These are phyloP conservation scores for Paramecium caudatum DNA, from an alignment of 73 alveolate genomes.

Conservation along the genomic window DNA sequence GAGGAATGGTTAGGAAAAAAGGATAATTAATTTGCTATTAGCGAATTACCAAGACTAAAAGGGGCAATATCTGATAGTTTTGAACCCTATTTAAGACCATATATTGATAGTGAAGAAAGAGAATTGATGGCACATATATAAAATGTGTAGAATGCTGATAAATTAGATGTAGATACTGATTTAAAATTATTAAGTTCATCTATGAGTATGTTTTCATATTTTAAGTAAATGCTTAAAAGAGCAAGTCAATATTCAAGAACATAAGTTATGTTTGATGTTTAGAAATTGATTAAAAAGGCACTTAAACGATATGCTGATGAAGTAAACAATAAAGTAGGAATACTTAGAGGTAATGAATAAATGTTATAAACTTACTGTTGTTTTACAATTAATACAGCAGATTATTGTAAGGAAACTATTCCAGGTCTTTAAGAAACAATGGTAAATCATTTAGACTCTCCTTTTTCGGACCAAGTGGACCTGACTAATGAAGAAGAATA, in stretches of 20 bases:
- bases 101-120: constrained; percentile 49
- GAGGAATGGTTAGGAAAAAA: constrained; percentile 27
- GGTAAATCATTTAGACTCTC: constrained; percentile 48
- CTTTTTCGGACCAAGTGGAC: constrained; percentile 68
- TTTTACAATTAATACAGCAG: constrained; percentile 66
- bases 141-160: constrained; percentile 12
- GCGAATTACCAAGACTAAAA: constrained; percentile 62
- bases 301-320: constrained; percentile 10
- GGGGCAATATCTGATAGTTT: constrained; percentile 69
- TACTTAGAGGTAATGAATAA: constrained; percentile 43
- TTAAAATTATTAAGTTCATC: constrained; percentile 65
- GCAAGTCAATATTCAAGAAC: constrained; percentile 65
- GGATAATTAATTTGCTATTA: background rate
- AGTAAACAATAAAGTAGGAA: background rate
- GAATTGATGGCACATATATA: constrained; percentile 24
- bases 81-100: constrained; percentile 73
- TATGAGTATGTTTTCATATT: constrained; percentile 17
- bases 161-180: constrained; percentile 32
- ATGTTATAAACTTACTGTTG: constrained; percentile 20
- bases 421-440: constrained; percentile 61
- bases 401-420: constrained; percentile 66
- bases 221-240: constrained; percentile 23
- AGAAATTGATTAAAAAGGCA: constrained; percentile 22
- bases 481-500: constrained; percentile 65
- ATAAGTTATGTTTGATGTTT: constrained; percentile 69